phyloP scores from a whole-genome alignment of 257 asterid genomes.

The Vinca minor region DNA sequence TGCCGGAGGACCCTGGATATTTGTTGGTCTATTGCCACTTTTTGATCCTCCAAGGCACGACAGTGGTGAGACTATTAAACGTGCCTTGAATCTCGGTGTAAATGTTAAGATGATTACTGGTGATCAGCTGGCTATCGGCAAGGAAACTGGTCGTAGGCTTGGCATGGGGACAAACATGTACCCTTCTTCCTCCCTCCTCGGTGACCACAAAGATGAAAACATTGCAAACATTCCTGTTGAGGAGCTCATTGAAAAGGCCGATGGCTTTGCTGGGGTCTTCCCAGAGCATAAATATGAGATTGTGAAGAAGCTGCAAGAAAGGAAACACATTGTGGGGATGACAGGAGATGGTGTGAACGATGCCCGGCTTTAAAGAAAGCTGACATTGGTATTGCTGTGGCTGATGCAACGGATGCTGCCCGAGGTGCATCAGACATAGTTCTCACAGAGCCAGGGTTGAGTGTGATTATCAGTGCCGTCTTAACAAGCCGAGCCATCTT shows the following conservation, averaged over 20 bases:
- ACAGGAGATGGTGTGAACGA: constrained; percentile 50
- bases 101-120: constrained; percentile 61
- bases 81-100: constrained; percentile 47
- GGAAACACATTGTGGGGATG: constrained; percentile 45
- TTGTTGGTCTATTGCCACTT: constrained; percentile 52
- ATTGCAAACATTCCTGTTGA: constrained; percentile 35
- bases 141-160: constrained; percentile 44
- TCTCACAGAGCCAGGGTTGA: constrained; percentile 36
- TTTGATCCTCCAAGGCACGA: constrained; percentile 60
- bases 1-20: constrained; percentile 45
- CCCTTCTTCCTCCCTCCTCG: constrained; percentile 45
- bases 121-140: constrained; percentile 36
- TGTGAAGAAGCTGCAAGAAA: constrained; percentile 38
- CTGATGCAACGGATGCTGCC: constrained; percentile 49
- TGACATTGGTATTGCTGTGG: constrained; percentile 52
- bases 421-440: constrained; percentile 45
- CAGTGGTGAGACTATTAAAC: constrained; percentile 46
- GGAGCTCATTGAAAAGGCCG: constrained; percentile 45
- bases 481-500: constrained; percentile 42
- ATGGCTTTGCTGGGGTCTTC: constrained; percentile 47
- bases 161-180: constrained; percentile 53
- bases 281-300: constrained; percentile 51
- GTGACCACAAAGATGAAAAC: constrained; percentile 33
- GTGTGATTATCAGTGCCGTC: constrained; percentile 43
- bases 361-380: constrained; percentile 41